Conservation (phyloP, 352 stramenopile species). For the Phytophthora kernoviae region DNA sequence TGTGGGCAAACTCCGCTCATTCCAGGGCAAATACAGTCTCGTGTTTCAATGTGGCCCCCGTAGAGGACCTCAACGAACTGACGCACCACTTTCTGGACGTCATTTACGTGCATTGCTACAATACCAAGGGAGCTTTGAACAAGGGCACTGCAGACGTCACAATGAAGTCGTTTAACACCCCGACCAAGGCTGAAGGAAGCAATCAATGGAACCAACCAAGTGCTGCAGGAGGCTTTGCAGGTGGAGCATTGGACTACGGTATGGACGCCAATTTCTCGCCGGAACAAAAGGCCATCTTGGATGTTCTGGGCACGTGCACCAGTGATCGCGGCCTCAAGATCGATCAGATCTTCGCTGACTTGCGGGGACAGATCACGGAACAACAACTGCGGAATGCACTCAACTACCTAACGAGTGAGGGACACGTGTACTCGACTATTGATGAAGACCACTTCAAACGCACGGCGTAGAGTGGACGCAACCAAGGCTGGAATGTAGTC, state of each 20-base stretch:
- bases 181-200: slow-evolving; percentile 34
- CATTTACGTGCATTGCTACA: slow-evolving; percentile 92
- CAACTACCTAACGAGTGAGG: slow-evolving; percentile 86
- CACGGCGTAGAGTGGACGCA: slow-evolving; percentile 80
- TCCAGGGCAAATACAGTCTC: slow-evolving; percentile 91
- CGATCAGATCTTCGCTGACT: slow-evolving; percentile 73
- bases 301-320: slow-evolving; percentile 72
- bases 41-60: slow-evolving; percentile 82
- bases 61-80: slow-evolving; percentile 94
- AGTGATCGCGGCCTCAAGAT: slow-evolving; percentile 81
- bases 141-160: slow-evolving; percentile 26
- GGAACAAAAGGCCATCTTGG: slow-evolving; percentile 81
- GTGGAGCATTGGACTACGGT: slow-evolving; percentile 57
- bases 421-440: slow-evolving; percentile 92
- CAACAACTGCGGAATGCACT: slow-evolving; percentile 67
- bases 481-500: not conserved
- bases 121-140: slow-evolving; percentile 66
- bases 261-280: slow-evolving; percentile 78
- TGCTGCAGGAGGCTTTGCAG: slow-evolving; percentile 23
- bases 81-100: slow-evolving; percentile 96
- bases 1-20: slow-evolving; percentile 92
- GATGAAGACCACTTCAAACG: slow-evolving; percentile 92
- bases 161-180: slow-evolving; percentile 43
- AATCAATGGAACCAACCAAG: slow-evolving; percentile 39
- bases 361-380: slow-evolving; percentile 73